phyloP scores from a whole-genome alignment of 495 filamentous ascomycete genomes.

The Hypomontagnella submonticulosa region DNA sequence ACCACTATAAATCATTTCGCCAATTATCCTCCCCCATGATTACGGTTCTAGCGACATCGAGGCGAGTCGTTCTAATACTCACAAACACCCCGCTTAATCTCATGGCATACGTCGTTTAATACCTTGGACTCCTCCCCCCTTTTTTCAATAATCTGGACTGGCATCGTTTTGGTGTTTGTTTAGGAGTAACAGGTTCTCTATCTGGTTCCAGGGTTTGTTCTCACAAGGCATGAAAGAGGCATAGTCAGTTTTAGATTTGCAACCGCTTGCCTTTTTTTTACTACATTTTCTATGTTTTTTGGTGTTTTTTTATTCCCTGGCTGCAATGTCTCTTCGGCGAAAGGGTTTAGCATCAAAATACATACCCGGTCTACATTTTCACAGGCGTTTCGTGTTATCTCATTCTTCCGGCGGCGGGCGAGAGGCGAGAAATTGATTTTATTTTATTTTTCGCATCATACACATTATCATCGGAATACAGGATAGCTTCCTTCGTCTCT shows the following conservation, averaged over 20 bases:
- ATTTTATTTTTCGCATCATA: conserved; percentile 33
- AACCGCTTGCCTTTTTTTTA: conserved; percentile 11
- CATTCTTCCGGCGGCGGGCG: conserved; percentile 19
- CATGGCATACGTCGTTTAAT: conserved; percentile 28
- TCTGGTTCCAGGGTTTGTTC: conserved; percentile 26
- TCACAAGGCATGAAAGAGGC: conserved; percentile 33
- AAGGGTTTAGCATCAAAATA: conserved; percentile 39
- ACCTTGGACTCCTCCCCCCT: conserved; percentile 4
- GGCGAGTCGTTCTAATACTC: conserved; percentile 34
- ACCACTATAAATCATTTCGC: conserved; percentile 29
- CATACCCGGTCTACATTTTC: conserved; percentile 43
- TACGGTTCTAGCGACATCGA: conserved; percentile 24
- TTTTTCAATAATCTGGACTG: conserved; percentile 37
- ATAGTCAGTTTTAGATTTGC: conserved; percentile 39
- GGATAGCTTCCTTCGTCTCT: conserved; percentile 29
- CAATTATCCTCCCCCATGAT: conserved; percentile 19
- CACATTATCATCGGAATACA: conserved; percentile 25
- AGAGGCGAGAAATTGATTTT: conserved; percentile 39
- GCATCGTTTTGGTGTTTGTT: conserved; percentile 46
- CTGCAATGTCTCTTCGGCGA: conserved; percentile 37
- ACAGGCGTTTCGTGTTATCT: conserved; percentile 36
- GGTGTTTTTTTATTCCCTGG: conserved; percentile 18
- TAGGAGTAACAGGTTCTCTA: conserved; percentile 40
- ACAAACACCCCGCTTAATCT: conserved; percentile 39
- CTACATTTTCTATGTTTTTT: conserved; percentile 12